phyloP scores from a whole-genome alignment of 495 filamentous ascomycete species.

The Recurvomyces mirabilis region DNA sequence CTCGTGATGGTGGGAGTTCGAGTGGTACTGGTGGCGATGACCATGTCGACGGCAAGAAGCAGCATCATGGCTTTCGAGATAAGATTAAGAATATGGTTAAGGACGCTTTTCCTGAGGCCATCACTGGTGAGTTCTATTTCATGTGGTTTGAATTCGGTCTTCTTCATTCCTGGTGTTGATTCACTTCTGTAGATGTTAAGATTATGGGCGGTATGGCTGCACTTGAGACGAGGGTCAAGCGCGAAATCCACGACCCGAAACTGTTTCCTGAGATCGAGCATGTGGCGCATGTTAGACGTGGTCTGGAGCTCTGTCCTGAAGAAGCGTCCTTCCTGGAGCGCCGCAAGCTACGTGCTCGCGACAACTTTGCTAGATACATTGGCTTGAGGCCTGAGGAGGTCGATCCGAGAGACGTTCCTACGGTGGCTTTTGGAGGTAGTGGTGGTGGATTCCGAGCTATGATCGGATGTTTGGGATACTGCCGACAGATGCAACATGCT shows the following conservation, averaged over 20 bases:
- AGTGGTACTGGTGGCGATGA: too few relatives aligned
- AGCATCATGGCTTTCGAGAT: background rate
- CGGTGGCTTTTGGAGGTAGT: conserved; percentile 24
- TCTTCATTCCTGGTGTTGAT: too few relatives aligned
- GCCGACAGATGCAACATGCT: conserved; percentile 21
- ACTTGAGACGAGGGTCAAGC: conserved; percentile 5
- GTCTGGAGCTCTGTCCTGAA: conserved; percentile 20
- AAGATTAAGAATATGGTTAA: conserved; percentile 10
- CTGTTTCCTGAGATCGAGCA: conserved; percentile 23
- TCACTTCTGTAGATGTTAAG: conserved; percentile 12
- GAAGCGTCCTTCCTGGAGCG: conserved; percentile 16
- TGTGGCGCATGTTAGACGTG: conserved; percentile 20
- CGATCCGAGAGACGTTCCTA: conserved; percentile 24
- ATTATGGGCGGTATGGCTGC: conserved; percentile 12
- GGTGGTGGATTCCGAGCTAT: conserved; percentile 27
- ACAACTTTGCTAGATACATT: conserved; percentile 25
- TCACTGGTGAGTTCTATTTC: too few relatives aligned
- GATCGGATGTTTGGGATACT: conserved; percentile 24
- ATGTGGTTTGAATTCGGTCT: too few relatives aligned
- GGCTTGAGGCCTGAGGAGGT: conserved; percentile 21
- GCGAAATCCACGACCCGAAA: conserved; percentile 17
- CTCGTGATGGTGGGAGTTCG: too few relatives aligned
- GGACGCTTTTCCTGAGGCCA: conserved; percentile 12
- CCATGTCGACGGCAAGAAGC: background rate
- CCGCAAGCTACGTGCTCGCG: conserved; percentile 19